Evolutionary conservation across 78 protist genomes (phyloP).

Genomic region (Planoprotostelium fungivorum): DNA sequence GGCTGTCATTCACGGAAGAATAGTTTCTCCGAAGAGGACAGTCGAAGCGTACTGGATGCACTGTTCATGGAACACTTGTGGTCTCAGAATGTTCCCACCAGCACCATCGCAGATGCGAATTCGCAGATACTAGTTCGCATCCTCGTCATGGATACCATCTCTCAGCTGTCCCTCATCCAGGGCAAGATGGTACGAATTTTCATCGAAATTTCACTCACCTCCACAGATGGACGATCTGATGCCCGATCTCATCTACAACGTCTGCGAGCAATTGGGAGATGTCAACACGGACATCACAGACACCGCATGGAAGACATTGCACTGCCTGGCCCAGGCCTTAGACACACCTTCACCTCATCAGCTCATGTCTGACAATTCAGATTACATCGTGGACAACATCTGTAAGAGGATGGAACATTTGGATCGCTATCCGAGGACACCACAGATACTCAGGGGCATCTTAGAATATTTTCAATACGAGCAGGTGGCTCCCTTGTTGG

Average conservation of each 20-base stretch:
- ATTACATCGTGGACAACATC: background rate
- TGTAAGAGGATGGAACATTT: background rate
- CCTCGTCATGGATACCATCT: background rate
- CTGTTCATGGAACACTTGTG: background rate
- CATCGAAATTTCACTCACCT: background rate
- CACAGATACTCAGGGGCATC: background rate
- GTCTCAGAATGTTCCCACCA: background rate
- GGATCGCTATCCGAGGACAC: background rate
- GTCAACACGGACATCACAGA: background rate
- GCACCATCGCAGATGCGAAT: background rate
- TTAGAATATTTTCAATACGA: background rate
- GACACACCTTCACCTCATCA: background rate
- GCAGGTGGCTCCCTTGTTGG: background rate
- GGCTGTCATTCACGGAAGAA: too few relatives aligned
- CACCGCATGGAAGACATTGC: background rate
- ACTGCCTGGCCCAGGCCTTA: background rate
- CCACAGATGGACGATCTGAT: background rate
- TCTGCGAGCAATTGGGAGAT: background rate
- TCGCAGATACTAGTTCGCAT: background rate
- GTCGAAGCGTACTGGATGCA: background rate
- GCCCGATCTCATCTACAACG: background rate
- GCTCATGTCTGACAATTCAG: background rate
- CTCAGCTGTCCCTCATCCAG: background rate
- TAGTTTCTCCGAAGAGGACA: background rate
- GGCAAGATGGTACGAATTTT: background rate